A percentile compares a stretch with the other conserved stretches of the same genome.
phyloP scores from a whole-genome alignment of 805 yeast genomes.

The Candida hispaniensis region DNA sequence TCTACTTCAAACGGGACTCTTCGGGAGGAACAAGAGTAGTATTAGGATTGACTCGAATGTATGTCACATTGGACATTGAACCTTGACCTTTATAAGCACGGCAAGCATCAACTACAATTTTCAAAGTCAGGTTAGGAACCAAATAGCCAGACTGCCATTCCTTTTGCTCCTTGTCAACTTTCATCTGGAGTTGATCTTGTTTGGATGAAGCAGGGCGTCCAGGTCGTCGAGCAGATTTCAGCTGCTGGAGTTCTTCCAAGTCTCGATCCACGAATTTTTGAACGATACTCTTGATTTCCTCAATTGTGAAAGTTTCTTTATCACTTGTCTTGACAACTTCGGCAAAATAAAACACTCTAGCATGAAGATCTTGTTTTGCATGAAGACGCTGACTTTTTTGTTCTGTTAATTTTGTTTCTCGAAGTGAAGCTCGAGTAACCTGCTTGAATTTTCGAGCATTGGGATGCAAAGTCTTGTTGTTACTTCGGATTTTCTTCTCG shows the following conservation, averaged over 20 bases:
- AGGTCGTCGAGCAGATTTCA: slow-evolving; percentile 59
- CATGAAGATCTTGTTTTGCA: slow-evolving; percentile 35
- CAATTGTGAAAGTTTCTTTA: slow-evolving; percentile 37
- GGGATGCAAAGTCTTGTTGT: slow-evolving; percentile 61
- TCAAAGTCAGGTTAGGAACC: slow-evolving; percentile 62
- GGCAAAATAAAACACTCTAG: slow-evolving; percentile 50
- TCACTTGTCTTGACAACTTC: slow-evolving; percentile 36
- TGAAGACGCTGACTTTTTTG: slow-evolving; percentile 45
- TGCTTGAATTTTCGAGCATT: slow-evolving; percentile 83
- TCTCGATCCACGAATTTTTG: slow-evolving; percentile 52
- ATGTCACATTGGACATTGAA: slow-evolving; percentile 53
- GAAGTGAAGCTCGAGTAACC: slow-evolving; percentile 71
- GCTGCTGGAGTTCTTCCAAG: slow-evolving; percentile 60
- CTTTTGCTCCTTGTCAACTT: slow-evolving; percentile 47
- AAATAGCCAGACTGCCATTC: slow-evolving; percentile 59
- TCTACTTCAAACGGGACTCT: too few species aligned
- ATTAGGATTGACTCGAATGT: slow-evolving; percentile 28
- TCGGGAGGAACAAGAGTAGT: too few species aligned
- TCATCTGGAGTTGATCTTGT: slow-evolving; percentile 56
- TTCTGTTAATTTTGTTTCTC: slow-evolving; percentile 60
- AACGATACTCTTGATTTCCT: slow-evolving; percentile 52
- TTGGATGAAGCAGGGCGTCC: slow-evolving; percentile 73
- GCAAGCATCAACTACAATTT: slow-evolving; percentile 46
- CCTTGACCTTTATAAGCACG: slow-evolving; percentile 79
- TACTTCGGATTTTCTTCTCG: slow-evolving; percentile 44